A percentile compares a stretch with the other conserved stretches of the same genome.
Evolutionary conservation across 31 red algal genomes (phyloP).

Genomic region (Odonthalia washingtoniensis): DNA sequence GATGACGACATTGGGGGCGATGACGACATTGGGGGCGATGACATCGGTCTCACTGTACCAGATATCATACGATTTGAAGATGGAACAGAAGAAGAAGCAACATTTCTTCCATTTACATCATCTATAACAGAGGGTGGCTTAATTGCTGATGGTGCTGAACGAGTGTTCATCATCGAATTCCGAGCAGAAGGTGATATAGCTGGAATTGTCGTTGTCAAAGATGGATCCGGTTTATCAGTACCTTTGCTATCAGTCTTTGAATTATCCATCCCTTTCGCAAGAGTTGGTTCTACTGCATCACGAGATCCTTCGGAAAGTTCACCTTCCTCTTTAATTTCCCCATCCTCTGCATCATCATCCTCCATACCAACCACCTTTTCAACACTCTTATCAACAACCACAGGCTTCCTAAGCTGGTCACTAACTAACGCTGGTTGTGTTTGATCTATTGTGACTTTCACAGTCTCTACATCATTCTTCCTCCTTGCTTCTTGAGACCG

Average conservation of each 20-base stretch:
- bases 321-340: constrained; percentile 50
- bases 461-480: too few relatives aligned
- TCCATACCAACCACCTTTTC: too few relatives aligned
- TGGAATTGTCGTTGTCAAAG: background rate
- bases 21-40: background rate
- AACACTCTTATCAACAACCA: too few relatives aligned
- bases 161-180: background rate
- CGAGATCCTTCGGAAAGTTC: constrained; percentile 26
- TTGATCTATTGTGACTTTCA: too few relatives aligned
- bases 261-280: too few relatives aligned
- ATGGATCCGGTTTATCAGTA: background rate
- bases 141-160: background rate
- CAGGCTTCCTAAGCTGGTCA: too few relatives aligned
- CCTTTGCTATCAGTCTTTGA: too few relatives aligned
- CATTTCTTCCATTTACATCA: background rate
- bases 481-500: too few relatives aligned
- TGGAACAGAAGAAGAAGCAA: background rate
- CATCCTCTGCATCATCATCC: constrained; percentile 48
- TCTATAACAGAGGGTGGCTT: background rate
- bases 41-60: background rate
- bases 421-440: too few relatives aligned
- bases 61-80: background rate
- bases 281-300: background rate
- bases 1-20: background rate
- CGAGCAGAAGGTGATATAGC: background rate